Base-by-base conservation (phyloP, 192 early-diverging fungal species). In the Umbelopsis vinacea region DNA sequence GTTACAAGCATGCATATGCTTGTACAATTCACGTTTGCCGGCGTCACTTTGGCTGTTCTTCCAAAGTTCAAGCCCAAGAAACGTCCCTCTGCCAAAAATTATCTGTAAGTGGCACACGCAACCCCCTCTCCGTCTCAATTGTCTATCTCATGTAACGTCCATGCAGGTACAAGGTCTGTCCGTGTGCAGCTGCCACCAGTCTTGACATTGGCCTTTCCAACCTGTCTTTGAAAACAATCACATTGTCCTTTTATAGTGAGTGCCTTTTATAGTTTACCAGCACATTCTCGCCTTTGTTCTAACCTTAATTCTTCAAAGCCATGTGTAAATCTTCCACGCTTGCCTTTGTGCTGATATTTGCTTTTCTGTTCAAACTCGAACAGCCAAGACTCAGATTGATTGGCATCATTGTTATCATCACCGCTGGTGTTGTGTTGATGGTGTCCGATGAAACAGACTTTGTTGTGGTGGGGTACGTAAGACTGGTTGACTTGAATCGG, bases 181-280 rank as follows among this genome's bases (percentile, higher is more conserved):
- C 96, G 0, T 96, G 95, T 76, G 94, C 92, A 35, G 60, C 96
- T 10, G 92, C 96, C 0, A 93, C 95, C 2, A 93, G 93, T 23
- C 71, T 96, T 80, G 96, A 98, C 74, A 92, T 97, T 71, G 96
- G 95, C 4, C 77, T 98, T 40, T 94, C 94, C 72, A 98, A 97
- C 74, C 83, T 91, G 10, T 92, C 90, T 54, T 72, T 98, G 69
- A 92, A 92, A 80, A 89, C 89, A 46, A 94, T 98, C 35, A 91
- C 96, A 10, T 87, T 98, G 43, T 90, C 94, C 2, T 97, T 98
- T 74, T 95, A 96, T 83, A 98, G 91, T 81, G 87, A 82, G 71
- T 73, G 3, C 8, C 10, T 43, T 35, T 9, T 52, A 47, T 46
- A 47, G 14, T 33, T 9, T 7, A 24, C 12, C 17, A 19, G 19